Conservation (phyloP, 2,329 filamentous ascomycete species). For the Stagonosporopsis cucurbitacearum region DNA sequence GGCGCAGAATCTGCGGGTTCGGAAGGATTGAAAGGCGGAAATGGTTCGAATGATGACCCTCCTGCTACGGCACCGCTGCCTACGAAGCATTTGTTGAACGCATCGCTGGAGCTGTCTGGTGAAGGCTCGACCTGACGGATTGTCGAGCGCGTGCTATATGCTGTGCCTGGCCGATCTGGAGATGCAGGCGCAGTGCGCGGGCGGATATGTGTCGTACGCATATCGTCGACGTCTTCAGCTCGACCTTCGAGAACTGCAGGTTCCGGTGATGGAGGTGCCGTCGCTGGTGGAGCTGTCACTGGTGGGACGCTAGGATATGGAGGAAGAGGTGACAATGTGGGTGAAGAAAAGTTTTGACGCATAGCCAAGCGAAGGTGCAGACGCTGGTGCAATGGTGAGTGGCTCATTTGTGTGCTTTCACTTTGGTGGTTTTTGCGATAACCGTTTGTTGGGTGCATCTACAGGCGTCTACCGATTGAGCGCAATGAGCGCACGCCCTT, state of each 20-base stretch:
- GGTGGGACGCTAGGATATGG: not conserved
- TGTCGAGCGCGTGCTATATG: conserved; percentile 30
- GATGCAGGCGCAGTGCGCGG: conserved; percentile 20
- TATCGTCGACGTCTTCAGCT: not conserved
- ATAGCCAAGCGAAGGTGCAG: conserved; percentile 13
- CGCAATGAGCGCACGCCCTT: not conserved
- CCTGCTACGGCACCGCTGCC: conserved; percentile 1
- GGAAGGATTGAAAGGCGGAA: conserved; percentile 2
- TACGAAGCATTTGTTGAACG: conserved; percentile 10
- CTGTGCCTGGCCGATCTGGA: conserved; percentile 27
- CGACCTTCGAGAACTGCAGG: not conserved
- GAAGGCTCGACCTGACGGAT: conserved; percentile 41
- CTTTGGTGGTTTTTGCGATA: not conserved
- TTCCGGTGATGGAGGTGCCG: conserved; percentile 4
- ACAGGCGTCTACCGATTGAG: not conserved
- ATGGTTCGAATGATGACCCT: conserved; percentile 5
- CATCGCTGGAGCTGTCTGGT: conserved; percentile 25
- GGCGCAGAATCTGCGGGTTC: not conserved
- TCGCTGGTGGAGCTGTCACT: not conserved
- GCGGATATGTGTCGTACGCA: conserved; percentile 27
- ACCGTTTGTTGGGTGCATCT: not conserved
- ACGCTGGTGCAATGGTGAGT: conserved; percentile 14
- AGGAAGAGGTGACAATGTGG: conserved; percentile 3
- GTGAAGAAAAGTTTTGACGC: conserved; percentile 10
- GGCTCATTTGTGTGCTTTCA: conserved; percentile 15